These are phyloP conservation scores for Astrothelium macrocarpum DNA, from an alignment of 495 filamentous ascomycete species.

Conservation along the genomic window DNA sequence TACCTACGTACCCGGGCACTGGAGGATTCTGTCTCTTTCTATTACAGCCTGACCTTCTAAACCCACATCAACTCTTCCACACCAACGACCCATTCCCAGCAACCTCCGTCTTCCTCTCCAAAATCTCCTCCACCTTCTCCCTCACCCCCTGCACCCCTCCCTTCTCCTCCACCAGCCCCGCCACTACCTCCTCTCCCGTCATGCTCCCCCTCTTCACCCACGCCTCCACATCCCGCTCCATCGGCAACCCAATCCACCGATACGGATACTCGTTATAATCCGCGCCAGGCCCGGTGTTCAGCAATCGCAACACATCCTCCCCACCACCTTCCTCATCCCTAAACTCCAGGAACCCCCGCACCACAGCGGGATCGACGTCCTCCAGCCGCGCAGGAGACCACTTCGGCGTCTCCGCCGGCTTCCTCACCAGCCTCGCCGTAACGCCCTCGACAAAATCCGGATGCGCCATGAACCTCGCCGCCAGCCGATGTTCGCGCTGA, in stretches of 20 bases:
- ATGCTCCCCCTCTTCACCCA: slow-evolving; percentile 37
- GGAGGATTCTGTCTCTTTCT: neutral
- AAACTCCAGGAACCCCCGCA: slow-evolving; percentile 54
- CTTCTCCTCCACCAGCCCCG: slow-evolving; percentile 37
- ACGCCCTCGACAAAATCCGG: slow-evolving; percentile 87
- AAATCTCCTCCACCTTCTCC: slow-evolving; percentile 38
- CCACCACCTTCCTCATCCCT: slow-evolving; percentile 32
- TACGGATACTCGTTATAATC: slow-evolving; percentile 64
- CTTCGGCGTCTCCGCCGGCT: slow-evolving; percentile 45
- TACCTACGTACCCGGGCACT: too few species aligned
- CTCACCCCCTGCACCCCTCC: slow-evolving; percentile 34
- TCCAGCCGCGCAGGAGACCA: slow-evolving; percentile 67
- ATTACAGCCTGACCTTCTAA: neutral
- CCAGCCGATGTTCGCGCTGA: slow-evolving; percentile 69
- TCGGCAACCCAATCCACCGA: slow-evolving; percentile 56
- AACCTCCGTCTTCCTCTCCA: slow-evolving; percentile 22
- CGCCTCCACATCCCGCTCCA: slow-evolving; percentile 56
- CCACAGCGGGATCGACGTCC: slow-evolving; percentile 43
- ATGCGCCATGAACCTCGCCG: slow-evolving; percentile 72
- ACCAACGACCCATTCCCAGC: neutral
- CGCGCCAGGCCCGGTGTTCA: slow-evolving; percentile 30
- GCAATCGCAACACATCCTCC: slow-evolving; percentile 41
- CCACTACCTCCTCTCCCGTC: slow-evolving; percentile 37
- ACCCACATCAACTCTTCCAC: neutral
- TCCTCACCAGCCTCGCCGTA: slow-evolving; percentile 59